Evolutionary conservation across 2,329 filamentous ascomycete genomes (phyloP).

Genomic region (Emmonsiellopsis sp.): DNA sequence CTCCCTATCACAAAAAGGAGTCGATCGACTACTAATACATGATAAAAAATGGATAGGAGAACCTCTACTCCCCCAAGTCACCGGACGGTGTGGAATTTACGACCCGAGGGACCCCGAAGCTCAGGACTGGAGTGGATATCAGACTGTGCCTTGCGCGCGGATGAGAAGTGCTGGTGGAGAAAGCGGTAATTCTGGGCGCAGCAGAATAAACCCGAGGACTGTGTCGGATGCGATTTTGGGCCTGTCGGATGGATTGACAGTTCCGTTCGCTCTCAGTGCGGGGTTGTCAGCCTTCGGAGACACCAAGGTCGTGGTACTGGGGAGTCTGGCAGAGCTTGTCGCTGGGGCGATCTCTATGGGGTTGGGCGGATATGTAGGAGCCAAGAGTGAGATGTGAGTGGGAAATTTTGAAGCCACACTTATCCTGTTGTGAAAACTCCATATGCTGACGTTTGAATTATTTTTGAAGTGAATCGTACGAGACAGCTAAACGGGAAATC

Average conservation of each 20-base stretch:
- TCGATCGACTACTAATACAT: neutral
- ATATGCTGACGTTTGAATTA: neutral
- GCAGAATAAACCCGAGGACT: slow-evolving; percentile 33
- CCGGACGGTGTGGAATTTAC: slow-evolving; percentile 14
- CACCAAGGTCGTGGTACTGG: slow-evolving; percentile 30
- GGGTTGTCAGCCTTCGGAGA: slow-evolving; percentile 31
- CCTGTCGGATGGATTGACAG: slow-evolving; percentile 33
- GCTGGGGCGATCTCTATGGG: slow-evolving; percentile 36
- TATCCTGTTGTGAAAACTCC: slow-evolving; percentile 1
- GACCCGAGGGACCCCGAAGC: slow-evolving; percentile 24
- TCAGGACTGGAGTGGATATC: slow-evolving; percentile 21
- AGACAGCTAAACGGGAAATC: slow-evolving; percentile 36
- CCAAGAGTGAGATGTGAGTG: slow-evolving; percentile 42
- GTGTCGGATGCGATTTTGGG: slow-evolving; percentile 37
- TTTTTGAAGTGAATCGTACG: slow-evolving; percentile 32
- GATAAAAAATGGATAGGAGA: slow-evolving; percentile 17
- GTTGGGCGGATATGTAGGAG: slow-evolving; percentile 34
- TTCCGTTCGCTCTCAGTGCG: slow-evolving; percentile 35
- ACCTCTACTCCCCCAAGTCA: slow-evolving; percentile 20
- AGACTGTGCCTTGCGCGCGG: slow-evolving; percentile 20
- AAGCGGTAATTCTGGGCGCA: slow-evolving; percentile 12
- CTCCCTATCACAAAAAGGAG: neutral
- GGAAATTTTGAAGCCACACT: neutral
- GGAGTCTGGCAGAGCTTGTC: slow-evolving; percentile 31
- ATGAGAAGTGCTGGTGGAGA: neutral